Conservation (phyloP, 441 rosid species). For the Dalechampia spathulata region DNA sequence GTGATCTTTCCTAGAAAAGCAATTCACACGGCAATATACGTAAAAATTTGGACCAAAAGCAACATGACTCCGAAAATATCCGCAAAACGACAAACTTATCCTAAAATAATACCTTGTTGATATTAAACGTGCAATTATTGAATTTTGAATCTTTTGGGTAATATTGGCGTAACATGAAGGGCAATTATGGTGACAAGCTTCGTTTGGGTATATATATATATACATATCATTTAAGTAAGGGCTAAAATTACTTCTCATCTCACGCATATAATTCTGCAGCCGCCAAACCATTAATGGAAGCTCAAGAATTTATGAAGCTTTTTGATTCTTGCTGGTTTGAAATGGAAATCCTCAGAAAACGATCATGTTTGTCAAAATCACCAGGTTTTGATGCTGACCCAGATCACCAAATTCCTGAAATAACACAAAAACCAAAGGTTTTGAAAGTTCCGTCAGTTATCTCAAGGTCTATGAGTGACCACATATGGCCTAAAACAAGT, state of each 20-base stretch:
- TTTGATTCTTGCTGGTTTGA: slow-evolving; percentile 42
- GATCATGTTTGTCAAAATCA: neutral
- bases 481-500: slow-evolving; percentile 25
- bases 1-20: slow-evolving; percentile 24
- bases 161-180: neutral
- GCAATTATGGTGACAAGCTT: neutral
- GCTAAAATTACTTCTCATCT: neutral
- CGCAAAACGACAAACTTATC: neutral
- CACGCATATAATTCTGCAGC: slow-evolving; percentile 2
- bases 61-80: slow-evolving; percentile 5
- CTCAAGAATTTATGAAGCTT: slow-evolving; percentile 24
- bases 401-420: slow-evolving; percentile 18
- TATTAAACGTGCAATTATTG: slow-evolving; percentile 26
- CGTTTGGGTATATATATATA: slow-evolving; percentile 8
- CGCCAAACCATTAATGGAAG: slow-evolving; percentile 27
- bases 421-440: slow-evolving; percentile 13
- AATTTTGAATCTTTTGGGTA: neutral
- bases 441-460: slow-evolving; percentile 23
- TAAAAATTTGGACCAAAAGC: slow-evolving; percentile 5
- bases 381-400: slow-evolving; percentile 16
- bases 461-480: slow-evolving; percentile 50
- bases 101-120: neutral
- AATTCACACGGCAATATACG: slow-evolving; percentile 17
- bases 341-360: slow-evolving; percentile 34
- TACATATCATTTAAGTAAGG: too few species aligned